Conservation (phyloP, 192 early-diverging fungal species). For the Rhizoclosmatium globosum region DNA sequence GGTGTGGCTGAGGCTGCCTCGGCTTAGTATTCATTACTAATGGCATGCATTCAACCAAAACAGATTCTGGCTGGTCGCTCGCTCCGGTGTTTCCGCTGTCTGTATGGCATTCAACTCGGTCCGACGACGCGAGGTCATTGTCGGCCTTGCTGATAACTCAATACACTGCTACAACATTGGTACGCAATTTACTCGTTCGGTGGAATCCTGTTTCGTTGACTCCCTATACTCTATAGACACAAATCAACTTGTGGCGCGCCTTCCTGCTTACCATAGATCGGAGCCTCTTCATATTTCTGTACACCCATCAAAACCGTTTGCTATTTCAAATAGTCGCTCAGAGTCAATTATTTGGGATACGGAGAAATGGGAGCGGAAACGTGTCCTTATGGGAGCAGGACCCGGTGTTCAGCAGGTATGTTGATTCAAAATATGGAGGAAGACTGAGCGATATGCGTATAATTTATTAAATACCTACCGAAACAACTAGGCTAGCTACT, state of each 20-base stretch:
- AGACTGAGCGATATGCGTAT: background rate
- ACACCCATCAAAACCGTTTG: constrained; percentile 50
- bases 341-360: constrained; percentile 66
- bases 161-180: constrained; percentile 65
- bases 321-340: constrained; percentile 42
- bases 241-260: constrained; percentile 53
- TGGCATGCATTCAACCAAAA: background rate
- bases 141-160: constrained; percentile 55
- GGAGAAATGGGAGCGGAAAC: constrained; percentile 56
- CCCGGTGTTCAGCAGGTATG: constrained; percentile 51
- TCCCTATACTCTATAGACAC: constrained; percentile 43
- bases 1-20: constrained; percentile 35
- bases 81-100: constrained; percentile 53
- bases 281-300: constrained; percentile 42
- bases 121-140: constrained; percentile 53
- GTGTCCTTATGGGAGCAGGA: constrained; percentile 49
- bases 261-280: constrained; percentile 49
- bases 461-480: constrained; percentile 5
- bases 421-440: background rate
- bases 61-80: constrained; percentile 56
- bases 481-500: constrained; percentile 45
- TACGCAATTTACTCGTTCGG: constrained; percentile 6
- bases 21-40: too few relatives aligned
- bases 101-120: constrained; percentile 54
- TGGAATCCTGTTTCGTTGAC: background rate